Percentiles rank a stretch among this genome's conserved stretches.
These are phyloP conservation scores for Penicillium sp. DNA, from an alignment of 2,329 filamentous ascomycete genomes.

Conservation along the genomic window DNA sequence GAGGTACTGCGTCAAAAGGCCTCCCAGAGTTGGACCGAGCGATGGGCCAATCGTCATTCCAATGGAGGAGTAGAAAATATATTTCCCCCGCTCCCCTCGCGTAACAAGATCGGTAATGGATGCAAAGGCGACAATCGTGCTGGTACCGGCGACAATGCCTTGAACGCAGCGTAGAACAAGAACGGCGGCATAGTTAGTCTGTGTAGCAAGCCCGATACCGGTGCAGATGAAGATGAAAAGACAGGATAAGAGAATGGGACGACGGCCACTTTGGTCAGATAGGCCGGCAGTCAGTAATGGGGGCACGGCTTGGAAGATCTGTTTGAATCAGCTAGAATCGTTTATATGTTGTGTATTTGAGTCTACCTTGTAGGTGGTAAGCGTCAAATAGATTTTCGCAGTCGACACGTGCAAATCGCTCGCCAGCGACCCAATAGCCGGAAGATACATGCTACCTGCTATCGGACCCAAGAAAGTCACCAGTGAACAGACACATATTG, in stretches of 20 bases:
- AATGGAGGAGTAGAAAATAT: constrained; percentile 8
- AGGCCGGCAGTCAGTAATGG: constrained; percentile 13
- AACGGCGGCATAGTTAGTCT: constrained; percentile 10
- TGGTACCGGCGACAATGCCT: constrained; percentile 10
- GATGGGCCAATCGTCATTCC: constrained; percentile 10
- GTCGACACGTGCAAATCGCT: constrained; percentile 26
- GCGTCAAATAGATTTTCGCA: constrained; percentile 15
- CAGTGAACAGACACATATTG: constrained; percentile 49
- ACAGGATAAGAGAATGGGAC: constrained; percentile 4
- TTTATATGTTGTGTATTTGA: not conserved
- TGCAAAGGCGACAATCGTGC: not conserved
- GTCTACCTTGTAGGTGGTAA: constrained; percentile 17
- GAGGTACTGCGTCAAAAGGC: constrained; percentile 14
- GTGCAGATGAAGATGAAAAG: constrained; percentile 9
- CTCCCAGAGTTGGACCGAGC: constrained; percentile 14
- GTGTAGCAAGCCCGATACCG: constrained; percentile 14
- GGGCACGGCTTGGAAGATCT: constrained; percentile 8
- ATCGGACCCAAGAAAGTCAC: constrained; percentile 61
- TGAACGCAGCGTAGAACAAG: constrained; percentile 17
- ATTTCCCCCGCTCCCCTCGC: constrained; percentile 10
- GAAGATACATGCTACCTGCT: constrained; percentile 60
- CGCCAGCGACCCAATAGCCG: constrained; percentile 50
- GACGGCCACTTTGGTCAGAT: constrained; percentile 14
- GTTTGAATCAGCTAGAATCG: constrained; percentile 10
- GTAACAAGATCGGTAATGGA: constrained; percentile 9